Conservation (phyloP, 2,329 filamentous ascomycete species). For the Scorias spongiosa region DNA sequence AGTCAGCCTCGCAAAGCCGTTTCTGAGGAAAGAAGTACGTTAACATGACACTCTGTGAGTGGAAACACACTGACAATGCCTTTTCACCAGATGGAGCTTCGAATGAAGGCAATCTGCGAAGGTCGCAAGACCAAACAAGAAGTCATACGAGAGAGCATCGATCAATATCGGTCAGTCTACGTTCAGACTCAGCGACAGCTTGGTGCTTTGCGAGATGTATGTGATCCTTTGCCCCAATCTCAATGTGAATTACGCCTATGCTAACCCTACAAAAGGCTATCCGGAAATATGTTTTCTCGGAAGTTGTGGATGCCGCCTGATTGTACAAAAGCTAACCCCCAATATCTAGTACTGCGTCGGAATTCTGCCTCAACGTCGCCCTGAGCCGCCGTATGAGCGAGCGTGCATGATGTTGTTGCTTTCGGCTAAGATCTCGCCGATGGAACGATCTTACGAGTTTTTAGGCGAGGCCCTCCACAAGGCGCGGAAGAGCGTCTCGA, state of each 20-base stretch:
- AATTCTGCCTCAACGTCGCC: no score
- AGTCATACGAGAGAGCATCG: constrained; percentile 69
- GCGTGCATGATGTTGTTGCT: no score
- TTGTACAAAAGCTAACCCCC: no score
- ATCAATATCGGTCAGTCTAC: constrained; percentile 78
- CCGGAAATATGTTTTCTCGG: constrained; percentile 10
- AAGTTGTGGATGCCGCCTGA: not conserved
- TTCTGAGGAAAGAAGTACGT: constrained; percentile 68
- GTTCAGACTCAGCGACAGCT: constrained; percentile 65
- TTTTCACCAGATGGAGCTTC: constrained; percentile 62
- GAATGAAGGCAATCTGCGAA: constrained; percentile 94
- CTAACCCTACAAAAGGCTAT: constrained; percentile 6
- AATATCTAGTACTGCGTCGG: no score
- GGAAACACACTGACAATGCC: constrained; percentile 1
- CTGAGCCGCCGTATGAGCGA: no score
- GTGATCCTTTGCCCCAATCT: constrained; percentile 8
- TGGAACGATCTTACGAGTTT: no score
- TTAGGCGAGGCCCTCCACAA: no score
- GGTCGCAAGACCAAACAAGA: constrained; percentile 58
- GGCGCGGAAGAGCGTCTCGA: no score
- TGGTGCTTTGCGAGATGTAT: constrained; percentile 40
- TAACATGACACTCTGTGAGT: not conserved
- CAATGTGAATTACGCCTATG: not conserved
- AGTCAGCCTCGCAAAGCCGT: constrained; percentile 85
- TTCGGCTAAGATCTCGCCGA: no score